These are phyloP conservation scores for Tuber calosporum DNA, from an alignment of 495 filamentous ascomycete genomes.

Conservation along the genomic window DNA sequence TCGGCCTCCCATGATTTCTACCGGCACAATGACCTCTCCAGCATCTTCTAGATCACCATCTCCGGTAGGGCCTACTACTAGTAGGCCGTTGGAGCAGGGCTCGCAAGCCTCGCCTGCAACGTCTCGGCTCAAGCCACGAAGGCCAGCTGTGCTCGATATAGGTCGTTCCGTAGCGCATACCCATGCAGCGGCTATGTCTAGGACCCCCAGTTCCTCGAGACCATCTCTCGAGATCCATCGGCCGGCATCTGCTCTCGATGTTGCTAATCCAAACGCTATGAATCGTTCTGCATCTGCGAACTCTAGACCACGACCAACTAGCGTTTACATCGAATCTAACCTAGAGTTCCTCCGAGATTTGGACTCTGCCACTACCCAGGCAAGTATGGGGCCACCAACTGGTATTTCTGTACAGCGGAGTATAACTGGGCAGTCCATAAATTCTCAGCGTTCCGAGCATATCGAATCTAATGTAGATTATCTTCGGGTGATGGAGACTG, in stretches of 20 bases:
- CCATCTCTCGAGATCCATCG: slow-evolving; percentile 72
- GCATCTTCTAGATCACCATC: slow-evolving; percentile 44
- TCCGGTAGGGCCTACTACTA: slow-evolving; percentile 34
- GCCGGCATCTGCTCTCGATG: slow-evolving; percentile 54
- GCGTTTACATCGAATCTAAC: slow-evolving; percentile 71
- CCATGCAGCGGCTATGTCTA: slow-evolving; percentile 33
- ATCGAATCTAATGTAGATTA: slow-evolving; percentile 87
- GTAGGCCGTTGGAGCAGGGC: slow-evolving; percentile 31
- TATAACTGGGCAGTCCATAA: slow-evolving; percentile 45
- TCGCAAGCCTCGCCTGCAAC: slow-evolving; percentile 18
- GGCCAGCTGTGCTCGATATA: slow-evolving; percentile 46
- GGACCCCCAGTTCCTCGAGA: slow-evolving; percentile 59
- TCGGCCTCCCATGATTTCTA: slow-evolving; percentile 74
- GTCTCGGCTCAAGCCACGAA: slow-evolving; percentile 26
- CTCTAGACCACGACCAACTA: slow-evolving; percentile 59
- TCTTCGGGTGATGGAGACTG: slow-evolving; percentile 68
- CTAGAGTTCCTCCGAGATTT: slow-evolving; percentile 62
- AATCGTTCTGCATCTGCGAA: slow-evolving; percentile 60
- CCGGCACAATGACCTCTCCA: slow-evolving; percentile 82
- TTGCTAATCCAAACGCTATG: slow-evolving; percentile 50
- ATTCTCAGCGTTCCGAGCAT: slow-evolving; percentile 45
- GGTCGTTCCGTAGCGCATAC: slow-evolving; percentile 51
- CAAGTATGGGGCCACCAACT: slow-evolving; percentile 19
- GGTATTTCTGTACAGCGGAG: slow-evolving; percentile 29
- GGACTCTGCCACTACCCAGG: slow-evolving; percentile 38